Evolutionary conservation across 2,329 filamentous ascomycete genomes (phyloP), one percentile per base, ranked within the genome.

Genomic region (Leptographium wingfieldii): DNA sequence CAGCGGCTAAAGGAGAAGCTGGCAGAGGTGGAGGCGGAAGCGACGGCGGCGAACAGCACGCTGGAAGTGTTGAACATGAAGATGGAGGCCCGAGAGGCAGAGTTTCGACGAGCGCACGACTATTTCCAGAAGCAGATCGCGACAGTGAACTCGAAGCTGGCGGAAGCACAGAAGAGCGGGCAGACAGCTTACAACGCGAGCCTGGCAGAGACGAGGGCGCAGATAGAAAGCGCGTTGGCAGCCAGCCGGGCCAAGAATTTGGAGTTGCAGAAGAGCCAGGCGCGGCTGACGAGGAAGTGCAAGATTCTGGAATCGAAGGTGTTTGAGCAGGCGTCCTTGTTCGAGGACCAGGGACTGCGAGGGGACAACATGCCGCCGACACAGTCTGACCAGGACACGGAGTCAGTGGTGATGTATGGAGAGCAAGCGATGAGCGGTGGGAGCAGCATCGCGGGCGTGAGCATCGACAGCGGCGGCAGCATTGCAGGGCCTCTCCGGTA

Each of bases 1-100:
- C 84, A 90, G 67, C 81, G 82, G 51, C 79, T 79, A 53, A 84
- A 90, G 65, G 73, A 80, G 40, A 81, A 84, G 61, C 77, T 82
- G 49, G 77, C 84, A 59, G 72, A 73, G 25, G 78, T 81, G 1
- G 76, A 81, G 55, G 77, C 80, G n/a, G 77, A 80, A 33, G 80
- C 83, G 1, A 79, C 81, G 19, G 75, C 80, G 35, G 77, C 85
- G 14, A 77, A 83, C 46, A 80, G 77, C 59, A 79, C 82, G 57
- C 77, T 84, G 7, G 79, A 85, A 64, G 74, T 79, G 59, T 73
- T 87, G 27, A 76, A 77, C 55, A 74, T 84, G 73, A 79, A 83
- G 64, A 72, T 91, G 62, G 72, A 69, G 51, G 78, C 76, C 6
- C 73, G 73, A 25, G 76, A 80, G 53, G 65, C 67, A n/a, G 79